Percentiles rank a stretch among this genome's conserved stretches.
Evolutionary conservation across 257 asterid species (phyloP).

Genomic region (Nicotiana sylvestris): DNA sequence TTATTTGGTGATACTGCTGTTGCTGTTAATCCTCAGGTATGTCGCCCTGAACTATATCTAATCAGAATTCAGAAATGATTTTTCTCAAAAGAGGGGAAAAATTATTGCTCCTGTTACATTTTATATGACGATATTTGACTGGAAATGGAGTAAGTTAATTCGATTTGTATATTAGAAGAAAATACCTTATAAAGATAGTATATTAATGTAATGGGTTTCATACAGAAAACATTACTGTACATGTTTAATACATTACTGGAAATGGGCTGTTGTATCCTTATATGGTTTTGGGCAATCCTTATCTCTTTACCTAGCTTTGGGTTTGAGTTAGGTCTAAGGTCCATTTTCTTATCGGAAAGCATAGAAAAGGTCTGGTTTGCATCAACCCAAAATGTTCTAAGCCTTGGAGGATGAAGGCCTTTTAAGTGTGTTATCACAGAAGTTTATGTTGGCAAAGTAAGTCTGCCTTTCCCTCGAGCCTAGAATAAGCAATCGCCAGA

Average conservation of each 20-base stretch:
- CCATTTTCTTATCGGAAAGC: not conserved
- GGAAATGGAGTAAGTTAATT: not conserved
- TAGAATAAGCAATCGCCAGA: too few species aligned
- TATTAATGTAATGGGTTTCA: not conserved
- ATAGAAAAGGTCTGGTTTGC: not conserved
- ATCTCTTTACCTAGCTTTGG: not conserved
- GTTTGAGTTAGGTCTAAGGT: not conserved
- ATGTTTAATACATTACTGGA: not conserved
- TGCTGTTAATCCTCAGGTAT: slow-evolving; percentile 91
- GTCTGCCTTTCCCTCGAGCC: not conserved
- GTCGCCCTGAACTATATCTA: slow-evolving; percentile 10
- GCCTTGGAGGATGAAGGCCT: slow-evolving; percentile 2
- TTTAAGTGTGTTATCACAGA: not conserved
- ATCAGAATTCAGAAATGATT: not conserved
- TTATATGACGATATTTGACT: not conserved
- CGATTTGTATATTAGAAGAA: not conserved
- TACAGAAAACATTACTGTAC: not conserved
- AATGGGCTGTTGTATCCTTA: not conserved
- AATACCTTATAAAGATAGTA: not conserved
- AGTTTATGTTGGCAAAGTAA: not conserved
- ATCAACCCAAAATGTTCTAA: not conserved
- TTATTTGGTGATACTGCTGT: slow-evolving; percentile 95
- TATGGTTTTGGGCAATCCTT: not conserved
- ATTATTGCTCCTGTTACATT: too few species aligned
- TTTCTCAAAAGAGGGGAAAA: not conserved